These are phyloP conservation scores for Plenodomus tracheiphilus DNA, from an alignment of 2,329 filamentous ascomycete species.

Conservation along the genomic window DNA sequence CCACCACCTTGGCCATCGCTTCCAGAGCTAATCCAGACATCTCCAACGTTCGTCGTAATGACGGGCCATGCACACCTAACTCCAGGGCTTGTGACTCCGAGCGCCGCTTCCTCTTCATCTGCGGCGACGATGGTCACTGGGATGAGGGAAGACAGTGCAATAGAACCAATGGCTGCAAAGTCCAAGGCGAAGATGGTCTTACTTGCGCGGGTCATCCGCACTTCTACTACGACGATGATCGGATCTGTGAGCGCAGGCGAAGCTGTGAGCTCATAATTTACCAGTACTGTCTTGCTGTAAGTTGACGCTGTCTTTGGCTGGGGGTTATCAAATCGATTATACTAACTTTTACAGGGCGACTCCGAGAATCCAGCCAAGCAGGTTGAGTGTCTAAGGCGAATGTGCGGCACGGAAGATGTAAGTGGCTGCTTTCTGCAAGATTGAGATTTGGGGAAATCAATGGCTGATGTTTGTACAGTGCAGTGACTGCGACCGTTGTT, in stretches of 20 bases:
- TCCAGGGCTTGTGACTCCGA: conserved; percentile 2
- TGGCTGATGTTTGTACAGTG: conserved; percentile 2
- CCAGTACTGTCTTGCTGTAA: conserved; percentile 4
- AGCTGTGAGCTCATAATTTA: conserved; percentile 2
- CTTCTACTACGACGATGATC: not conserved
- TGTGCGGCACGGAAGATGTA: conserved; percentile 6
- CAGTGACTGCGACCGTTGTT: conserved; percentile 10
- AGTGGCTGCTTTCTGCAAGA: not conserved
- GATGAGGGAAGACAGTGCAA: not conserved
- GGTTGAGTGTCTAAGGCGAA: conserved; percentile 1
- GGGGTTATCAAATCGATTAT: not conserved
- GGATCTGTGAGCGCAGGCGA: not conserved
- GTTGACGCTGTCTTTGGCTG: not conserved
- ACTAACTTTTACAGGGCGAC: not conserved
- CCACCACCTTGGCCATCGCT: not conserved
- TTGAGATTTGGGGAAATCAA: not conserved
- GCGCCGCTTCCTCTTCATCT: conserved; percentile 3
- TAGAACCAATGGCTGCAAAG: not conserved
- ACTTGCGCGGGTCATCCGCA: conserved; percentile 2
- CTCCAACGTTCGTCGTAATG: not conserved
- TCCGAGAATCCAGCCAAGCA: not conserved
- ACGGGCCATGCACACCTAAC: not conserved
- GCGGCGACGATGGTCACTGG: not conserved
- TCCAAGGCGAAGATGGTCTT: not conserved
- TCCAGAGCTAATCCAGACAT: not conserved